Percentiles rank a stretch among this genome's conserved stretches.
phyloP scores from a whole-genome alignment of 1,284 basidiomycete species.

The Crucibulum parvulum region DNA sequence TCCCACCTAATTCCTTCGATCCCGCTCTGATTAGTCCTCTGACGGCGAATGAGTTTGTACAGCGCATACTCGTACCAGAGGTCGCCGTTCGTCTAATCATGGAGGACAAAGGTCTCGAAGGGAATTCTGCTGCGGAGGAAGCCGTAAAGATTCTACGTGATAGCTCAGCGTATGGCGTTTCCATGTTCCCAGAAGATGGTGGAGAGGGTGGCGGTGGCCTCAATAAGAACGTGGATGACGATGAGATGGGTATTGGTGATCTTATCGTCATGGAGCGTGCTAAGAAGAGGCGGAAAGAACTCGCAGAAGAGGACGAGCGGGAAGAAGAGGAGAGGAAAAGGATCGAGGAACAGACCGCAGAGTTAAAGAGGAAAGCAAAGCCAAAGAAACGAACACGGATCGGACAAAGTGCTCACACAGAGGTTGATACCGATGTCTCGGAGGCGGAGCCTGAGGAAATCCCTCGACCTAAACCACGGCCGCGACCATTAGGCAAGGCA shows the following conservation, averaged over 20 bases:
- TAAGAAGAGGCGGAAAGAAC: constrained; percentile 60
- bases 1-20: constrained; percentile 66
- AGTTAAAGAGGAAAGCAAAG: no score
- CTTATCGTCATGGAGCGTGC: constrained; percentile 73
- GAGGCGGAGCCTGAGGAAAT: no score
- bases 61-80: constrained; percentile 78
- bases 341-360: no score
- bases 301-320: constrained; percentile 61
- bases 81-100: constrained; percentile 74
- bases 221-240: constrained; percentile 19
- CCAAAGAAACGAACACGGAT: no score
- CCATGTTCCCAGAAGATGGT: constrained; percentile 75
- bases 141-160: constrained; percentile 70
- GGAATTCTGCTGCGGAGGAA: constrained; percentile 38
- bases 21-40: constrained; percentile 62
- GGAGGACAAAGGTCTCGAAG: constrained; percentile 62
- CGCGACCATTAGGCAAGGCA: no score
- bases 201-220: constrained; percentile 49
- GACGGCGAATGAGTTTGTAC: constrained; percentile 72
- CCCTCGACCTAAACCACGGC: no score
- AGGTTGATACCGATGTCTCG: no score
- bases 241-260: constrained; percentile 55
- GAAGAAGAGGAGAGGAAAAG: constrained; percentile 33
- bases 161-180: constrained; percentile 77
- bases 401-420: no score